Base-by-base conservation (phyloP, 495 filamentous ascomycete genomes). In the Opeltia flavorubescens region DNA sequence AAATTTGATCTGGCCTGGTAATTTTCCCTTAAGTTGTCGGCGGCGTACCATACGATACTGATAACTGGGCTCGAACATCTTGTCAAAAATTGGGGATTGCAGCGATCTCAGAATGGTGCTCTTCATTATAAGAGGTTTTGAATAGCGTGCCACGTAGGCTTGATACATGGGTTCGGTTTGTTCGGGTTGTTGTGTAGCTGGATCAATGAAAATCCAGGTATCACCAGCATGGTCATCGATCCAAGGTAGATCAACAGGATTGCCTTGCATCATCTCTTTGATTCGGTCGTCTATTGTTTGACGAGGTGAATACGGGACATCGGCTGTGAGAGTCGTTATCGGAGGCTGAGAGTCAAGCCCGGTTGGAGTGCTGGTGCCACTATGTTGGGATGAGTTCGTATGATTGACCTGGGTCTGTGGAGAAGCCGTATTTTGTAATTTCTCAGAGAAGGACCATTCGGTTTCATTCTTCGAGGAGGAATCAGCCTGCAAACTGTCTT, bases 151-250 rank as follows among this genome's bases (percentile, higher is more conserved):
- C 44, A 47, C 35, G 27, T 45, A 45, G 43, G 50, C 4, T 30
- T 49, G 5, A 41, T 49, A 29, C 27, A 53, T 20, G 23, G 43
- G 12, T 49, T 48, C 42, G 31, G 42, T 47, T 43, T 51, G 51
- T 57, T 56, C 57, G 39, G 49, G 47, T 54, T 55, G 57, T 29
- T 55, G 52, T 18, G 57, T 65, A 44, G 53, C 55, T 13, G 51
- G 67, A 58, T 72, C 70, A 40, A 83, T 74, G 43, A 69, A 66
- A 5, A 77, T 64, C 12, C 77, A 59, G 0, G 78, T 81, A 43
- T 77, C 69, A 15, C 63, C 74, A 11, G 61, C 59, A 5, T 58
- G 40, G 29, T 68, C 58, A 11, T 64, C 39, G 17, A 68, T 46
- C 1, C 63, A 21, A 2, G 63, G 54, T 31, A 66, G 40, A 34